These are phyloP conservation scores for Aleurites moluccanus DNA, from an alignment of 441 rosid species.

Conservation along the genomic window DNA sequence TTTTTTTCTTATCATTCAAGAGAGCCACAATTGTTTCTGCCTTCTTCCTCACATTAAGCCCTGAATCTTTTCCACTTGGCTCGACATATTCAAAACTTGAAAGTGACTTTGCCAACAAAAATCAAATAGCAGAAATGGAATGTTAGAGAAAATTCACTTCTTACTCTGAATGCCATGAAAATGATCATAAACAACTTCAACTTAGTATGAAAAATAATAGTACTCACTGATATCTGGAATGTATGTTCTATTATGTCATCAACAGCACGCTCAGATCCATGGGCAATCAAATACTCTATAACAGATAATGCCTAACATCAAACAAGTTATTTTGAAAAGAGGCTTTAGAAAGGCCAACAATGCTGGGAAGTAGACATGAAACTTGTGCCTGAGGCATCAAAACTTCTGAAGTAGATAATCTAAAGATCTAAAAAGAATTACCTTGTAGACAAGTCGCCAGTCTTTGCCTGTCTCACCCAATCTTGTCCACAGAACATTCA, in stretches of 20 bases:
- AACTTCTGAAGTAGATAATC: slow-evolving; percentile 13
- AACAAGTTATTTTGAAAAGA: slow-evolving; percentile 16
- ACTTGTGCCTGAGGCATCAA: background rate
- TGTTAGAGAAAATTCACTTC: slow-evolving; percentile 27
- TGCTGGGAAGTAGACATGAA: background rate
- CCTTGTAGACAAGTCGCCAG: slow-evolving; percentile 99
- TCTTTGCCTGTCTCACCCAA: slow-evolving; percentile 86
- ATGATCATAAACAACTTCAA: slow-evolving; percentile 8
- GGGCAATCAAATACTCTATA: slow-evolving; percentile 86
- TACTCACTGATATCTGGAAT: slow-evolving; percentile 91
- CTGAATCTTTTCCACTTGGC: slow-evolving; percentile 93
- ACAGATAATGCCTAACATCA: slow-evolving; percentile 78
- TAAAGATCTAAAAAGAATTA: slow-evolving; percentile 23
- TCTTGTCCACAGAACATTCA: slow-evolving; percentile 96
- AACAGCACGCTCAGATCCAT: slow-evolving; percentile 96
- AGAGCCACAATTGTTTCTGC: slow-evolving; percentile 73
- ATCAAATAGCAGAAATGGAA: slow-evolving; percentile 22
- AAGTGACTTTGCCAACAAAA: slow-evolving; percentile 59
- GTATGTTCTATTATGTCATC: slow-evolving; percentile 97
- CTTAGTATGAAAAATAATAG: slow-evolving; percentile 6
- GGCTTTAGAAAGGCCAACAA: slow-evolving; percentile 10
- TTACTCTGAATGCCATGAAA: background rate
- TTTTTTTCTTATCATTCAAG: slow-evolving; percentile 81
- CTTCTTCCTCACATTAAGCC: slow-evolving; percentile 96
- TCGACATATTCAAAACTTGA: slow-evolving; percentile 86